Percentiles rank a stretch among this genome's conserved stretches.
Conservation (phyloP, 2,329 filamentous ascomycete species). For the Cercospora sp. region DNA sequence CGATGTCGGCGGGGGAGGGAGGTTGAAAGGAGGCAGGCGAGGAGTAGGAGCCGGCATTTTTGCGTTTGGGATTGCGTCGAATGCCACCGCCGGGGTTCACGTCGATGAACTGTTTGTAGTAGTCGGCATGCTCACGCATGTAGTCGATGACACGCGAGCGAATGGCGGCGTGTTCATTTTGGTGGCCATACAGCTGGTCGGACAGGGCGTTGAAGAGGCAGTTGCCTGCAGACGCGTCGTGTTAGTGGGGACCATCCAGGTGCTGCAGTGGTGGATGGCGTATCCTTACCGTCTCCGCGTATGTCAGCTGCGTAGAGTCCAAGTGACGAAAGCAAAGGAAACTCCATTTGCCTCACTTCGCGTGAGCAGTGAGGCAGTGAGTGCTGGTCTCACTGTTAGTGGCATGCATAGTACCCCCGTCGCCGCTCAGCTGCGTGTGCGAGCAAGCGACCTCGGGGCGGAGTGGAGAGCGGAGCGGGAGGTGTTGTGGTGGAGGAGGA, state of each 20-base stretch:
- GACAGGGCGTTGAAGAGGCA: slow-evolving; percentile 69
- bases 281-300: slow-evolving; percentile 61
- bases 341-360: slow-evolving; percentile 43
- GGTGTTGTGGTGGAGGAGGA: slow-evolving; percentile 5
- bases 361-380: slow-evolving; percentile 1
- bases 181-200: slow-evolving; percentile 65
- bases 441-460: not conserved
- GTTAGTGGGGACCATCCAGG: slow-evolving; percentile 23
- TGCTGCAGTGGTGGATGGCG: not conserved
- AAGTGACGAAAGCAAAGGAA: slow-evolving; percentile 57
- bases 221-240: slow-evolving; percentile 55
- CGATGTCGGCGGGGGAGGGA: slow-evolving; percentile 56
- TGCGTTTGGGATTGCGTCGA: slow-evolving; percentile 60
- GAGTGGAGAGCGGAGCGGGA: not conserved
- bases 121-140: slow-evolving; percentile 60
- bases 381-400: slow-evolving; percentile 9
- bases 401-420: slow-evolving; percentile 10
- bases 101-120: slow-evolving; percentile 66
- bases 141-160: slow-evolving; percentile 61
- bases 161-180: slow-evolving; percentile 59
- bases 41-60: slow-evolving; percentile 52
- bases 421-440: not conserved
- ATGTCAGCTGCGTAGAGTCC: slow-evolving; percentile 62
- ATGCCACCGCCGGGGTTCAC: slow-evolving; percentile 56
- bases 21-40: slow-evolving; percentile 47